These are phyloP conservation scores for Ophiognomonia clavigignenti-juglandacearum DNA, from an alignment of 2,329 filamentous ascomycete genomes.

Conservation along the genomic window DNA sequence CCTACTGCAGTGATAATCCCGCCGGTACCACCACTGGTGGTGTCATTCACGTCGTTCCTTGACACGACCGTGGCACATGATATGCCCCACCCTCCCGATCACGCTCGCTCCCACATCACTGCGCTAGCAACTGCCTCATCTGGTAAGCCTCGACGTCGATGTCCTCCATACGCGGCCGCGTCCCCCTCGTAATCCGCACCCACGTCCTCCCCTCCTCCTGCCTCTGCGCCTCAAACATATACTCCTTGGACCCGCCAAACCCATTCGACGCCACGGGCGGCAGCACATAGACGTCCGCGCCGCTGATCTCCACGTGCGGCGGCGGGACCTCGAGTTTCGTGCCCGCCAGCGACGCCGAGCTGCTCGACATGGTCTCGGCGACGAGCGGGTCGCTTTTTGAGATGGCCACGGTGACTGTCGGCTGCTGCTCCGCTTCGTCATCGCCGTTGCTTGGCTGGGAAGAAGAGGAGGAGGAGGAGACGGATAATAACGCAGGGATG, in stretches of 20 bases:
- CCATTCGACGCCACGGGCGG: background rate
- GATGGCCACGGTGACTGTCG: constrained; percentile 5
- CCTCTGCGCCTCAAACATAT: constrained; percentile 6
- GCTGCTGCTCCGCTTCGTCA: background rate
- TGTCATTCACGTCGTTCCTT: no score
- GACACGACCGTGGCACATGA: no score
- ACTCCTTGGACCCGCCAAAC: background rate
- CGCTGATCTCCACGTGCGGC: constrained; percentile 12
- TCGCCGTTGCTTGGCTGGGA: background rate
- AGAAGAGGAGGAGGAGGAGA: background rate
- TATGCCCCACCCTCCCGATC: background rate
- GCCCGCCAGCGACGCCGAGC: no score
- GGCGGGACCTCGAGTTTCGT: constrained; percentile 6
- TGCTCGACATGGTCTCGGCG: constrained; percentile 7
- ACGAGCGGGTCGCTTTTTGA: constrained; percentile 10
- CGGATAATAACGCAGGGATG: constrained; percentile 9
- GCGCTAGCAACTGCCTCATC: constrained; percentile 11
- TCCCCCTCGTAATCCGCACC: constrained; percentile 9
- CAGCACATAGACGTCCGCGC: constrained; percentile 3
- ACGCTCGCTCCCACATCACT: constrained; percentile 3
- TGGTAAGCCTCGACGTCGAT: constrained; percentile 9
- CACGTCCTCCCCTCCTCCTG: constrained; percentile 11
- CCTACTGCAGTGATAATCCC: background rate
- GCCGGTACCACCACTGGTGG: background rate
- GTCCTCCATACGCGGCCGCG: background rate